These are phyloP conservation scores for Mortierella sp. DNA, from an alignment of 371 early-diverging fungal species.

Conservation along the genomic window DNA sequence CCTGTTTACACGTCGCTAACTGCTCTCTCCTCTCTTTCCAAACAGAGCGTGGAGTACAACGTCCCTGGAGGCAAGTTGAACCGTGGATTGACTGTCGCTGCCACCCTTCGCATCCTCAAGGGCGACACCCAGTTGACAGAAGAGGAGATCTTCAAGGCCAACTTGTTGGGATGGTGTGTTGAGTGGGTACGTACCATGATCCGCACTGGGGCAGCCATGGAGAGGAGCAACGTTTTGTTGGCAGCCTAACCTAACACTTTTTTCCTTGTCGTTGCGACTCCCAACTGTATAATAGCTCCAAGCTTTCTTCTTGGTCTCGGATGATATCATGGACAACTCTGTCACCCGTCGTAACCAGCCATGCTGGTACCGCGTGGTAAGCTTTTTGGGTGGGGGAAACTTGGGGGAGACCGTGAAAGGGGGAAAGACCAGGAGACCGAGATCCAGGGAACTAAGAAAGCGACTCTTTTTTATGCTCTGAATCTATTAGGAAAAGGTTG, in stretches of 20 bases:
- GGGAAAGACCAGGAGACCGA: too few relatives aligned
- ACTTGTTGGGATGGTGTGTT: constrained; percentile 94
- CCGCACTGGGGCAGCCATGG: background rate
- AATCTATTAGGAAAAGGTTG: constrained; percentile 69
- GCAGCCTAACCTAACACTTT: background rate
- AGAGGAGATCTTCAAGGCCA: constrained; percentile 87
- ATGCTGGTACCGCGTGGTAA: constrained; percentile 90
- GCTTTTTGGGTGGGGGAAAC: background rate
- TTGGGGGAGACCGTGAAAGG: too few relatives aligned
- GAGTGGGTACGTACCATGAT: constrained; percentile 77
- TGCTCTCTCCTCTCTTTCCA: constrained; percentile 2
- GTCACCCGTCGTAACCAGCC: constrained; percentile 95
- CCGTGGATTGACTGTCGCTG: constrained; percentile 94
- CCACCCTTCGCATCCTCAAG: constrained; percentile 84
- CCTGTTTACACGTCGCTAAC: background rate
- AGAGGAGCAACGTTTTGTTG: background rate
- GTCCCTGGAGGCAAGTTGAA: constrained; percentile 95
- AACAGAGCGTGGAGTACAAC: constrained; percentile 77
- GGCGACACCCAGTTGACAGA: constrained; percentile 72
- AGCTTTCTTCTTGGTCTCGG: constrained; percentile 96
- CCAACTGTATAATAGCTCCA: constrained; percentile 87
- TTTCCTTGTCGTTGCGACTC: background rate
- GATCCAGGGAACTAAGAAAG: too few relatives aligned
- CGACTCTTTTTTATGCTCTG: background rate
- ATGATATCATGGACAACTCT: constrained; percentile 98